These are phyloP conservation scores for Neurospora cerealis DNA, from an alignment of 495 filamentous ascomycete species.

Conservation along the genomic window DNA sequence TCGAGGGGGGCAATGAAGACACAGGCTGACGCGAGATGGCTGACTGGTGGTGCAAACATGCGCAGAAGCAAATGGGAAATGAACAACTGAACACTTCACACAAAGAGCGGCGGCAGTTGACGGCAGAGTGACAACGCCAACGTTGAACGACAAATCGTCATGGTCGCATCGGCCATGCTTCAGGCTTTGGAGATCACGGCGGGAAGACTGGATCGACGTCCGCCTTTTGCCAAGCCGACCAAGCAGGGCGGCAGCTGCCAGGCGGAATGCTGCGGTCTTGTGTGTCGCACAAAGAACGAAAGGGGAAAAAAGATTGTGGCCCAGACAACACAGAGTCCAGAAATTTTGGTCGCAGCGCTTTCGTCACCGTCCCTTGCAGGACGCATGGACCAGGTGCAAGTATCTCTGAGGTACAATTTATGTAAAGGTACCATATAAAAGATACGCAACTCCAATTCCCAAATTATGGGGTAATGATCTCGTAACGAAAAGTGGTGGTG, in stretches of 20 bases:
- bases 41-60: slow-evolving; percentile 12
- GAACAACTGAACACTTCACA: not conserved
- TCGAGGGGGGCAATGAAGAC: not conserved
- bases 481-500: slow-evolving; percentile 19
- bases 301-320: not conserved
- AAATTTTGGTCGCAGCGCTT: not conserved
- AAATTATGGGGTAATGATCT: slow-evolving; percentile 23
- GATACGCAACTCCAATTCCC: slow-evolving; percentile 8
- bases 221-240: not conserved
- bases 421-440: not conserved
- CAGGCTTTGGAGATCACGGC: not conserved
- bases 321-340: slow-evolving; percentile 1
- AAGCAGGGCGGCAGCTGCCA: slow-evolving; percentile 2
- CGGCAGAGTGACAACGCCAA: not conserved
- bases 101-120: not conserved
- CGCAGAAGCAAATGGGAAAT: not conserved
- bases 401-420: slow-evolving; percentile 6
- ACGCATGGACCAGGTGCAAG: not conserved
- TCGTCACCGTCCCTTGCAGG: slow-evolving; percentile 22
- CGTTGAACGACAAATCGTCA: not conserved
- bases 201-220: not conserved
- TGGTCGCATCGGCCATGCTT: not conserved
- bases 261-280: slow-evolving; percentile 10
- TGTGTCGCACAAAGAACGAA: not conserved
- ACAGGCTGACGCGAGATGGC: slow-evolving; percentile 13